These are phyloP conservation scores for Cutaneotrichosporon dermatis DNA, from an alignment of 1,284 basidiomycete species.

Conservation along the genomic window DNA sequence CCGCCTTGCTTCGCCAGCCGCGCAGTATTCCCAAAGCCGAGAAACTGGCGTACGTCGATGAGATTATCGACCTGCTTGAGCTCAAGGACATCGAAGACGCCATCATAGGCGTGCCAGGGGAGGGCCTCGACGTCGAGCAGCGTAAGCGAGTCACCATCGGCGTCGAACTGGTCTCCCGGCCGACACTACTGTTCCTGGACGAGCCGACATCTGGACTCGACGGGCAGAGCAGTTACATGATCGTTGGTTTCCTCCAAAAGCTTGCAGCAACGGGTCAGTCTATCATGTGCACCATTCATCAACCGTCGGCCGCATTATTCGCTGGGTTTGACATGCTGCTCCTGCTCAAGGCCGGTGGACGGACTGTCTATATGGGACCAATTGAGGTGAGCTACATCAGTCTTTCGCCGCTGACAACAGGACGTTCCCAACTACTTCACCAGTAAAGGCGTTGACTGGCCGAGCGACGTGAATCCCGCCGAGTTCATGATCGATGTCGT, in stretches of 20 bases:
- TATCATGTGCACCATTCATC: slow-evolving; percentile 55
- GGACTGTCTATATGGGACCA: slow-evolving; percentile 57
- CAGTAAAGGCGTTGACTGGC: slow-evolving; percentile 38
- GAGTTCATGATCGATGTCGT: slow-evolving; percentile 49
- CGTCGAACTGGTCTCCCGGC: slow-evolving; percentile 47
- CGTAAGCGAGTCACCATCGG: slow-evolving; percentile 56
- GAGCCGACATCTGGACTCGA: slow-evolving; percentile 57
- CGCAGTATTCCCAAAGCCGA: slow-evolving; percentile 56
- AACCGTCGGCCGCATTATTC: slow-evolving; percentile 61
- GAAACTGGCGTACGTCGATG: slow-evolving; percentile 54
- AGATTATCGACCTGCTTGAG: slow-evolving; percentile 54
- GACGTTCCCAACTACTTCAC: slow-evolving; percentile 54
- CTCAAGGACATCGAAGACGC: slow-evolving; percentile 53
- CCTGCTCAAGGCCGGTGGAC: slow-evolving; percentile 51
- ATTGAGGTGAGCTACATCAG: slow-evolving; percentile 35
- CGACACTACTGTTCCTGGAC: slow-evolving; percentile 50
- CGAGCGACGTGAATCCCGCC: slow-evolving; percentile 53
- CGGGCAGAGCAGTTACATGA: slow-evolving; percentile 57
- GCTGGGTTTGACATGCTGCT: slow-evolving; percentile 67
- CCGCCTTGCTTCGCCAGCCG: slow-evolving; percentile 77
- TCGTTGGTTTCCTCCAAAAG: slow-evolving; percentile 55
- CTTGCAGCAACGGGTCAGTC: slow-evolving; percentile 53
- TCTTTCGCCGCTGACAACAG: neutral
- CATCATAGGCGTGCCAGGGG: slow-evolving; percentile 50
- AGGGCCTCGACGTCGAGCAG: slow-evolving; percentile 47